Evolutionary conservation across 2,329 filamentous ascomycete genomes (phyloP), one percentile per base, ranked within the genome.

Genomic region (Hypoxylon sp.): DNA sequence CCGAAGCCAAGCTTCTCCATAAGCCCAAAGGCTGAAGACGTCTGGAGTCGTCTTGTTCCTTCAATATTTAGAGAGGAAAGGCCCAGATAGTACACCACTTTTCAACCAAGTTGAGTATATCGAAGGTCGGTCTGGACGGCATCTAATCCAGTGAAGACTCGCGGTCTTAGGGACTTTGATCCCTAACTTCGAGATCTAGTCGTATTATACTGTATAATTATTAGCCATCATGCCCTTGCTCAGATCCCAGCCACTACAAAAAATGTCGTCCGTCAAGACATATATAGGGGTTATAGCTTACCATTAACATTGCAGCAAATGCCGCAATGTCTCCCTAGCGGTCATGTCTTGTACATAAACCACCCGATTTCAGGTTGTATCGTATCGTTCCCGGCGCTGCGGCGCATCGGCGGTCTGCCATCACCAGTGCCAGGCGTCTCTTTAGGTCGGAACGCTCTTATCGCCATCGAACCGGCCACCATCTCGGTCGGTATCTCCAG

Each of bases 271-370:
- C 21, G 13, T 38, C 19, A n/a, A 23, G 45, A 38, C 14, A 51
- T 17, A 55, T 19, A 38, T 17, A 38, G 49, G 55, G 49, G 21
- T 34, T 19, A 25, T 38, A 21, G 48, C 69, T 61, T 65, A 71
- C 69, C 67, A 71, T 69, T 71, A 69, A 52, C 17, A 57, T 60
- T 49, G 57, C 60, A 58, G 36, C 21, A 46, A 34, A 50, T 48
- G 21, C 60, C 59, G 62, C 63, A 55, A 60, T 46, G 25, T 53
- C 34, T 34, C 43, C 41, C 23, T 14, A 2, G 11, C 14, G 23
- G 50, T 74, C 65, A 72, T 67, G 64, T 60, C 60, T 69, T 69
- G 45, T 78, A 77, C 72, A 78, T 76, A 43, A 77, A 73, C 77
- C 75, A 78, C 21, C 76, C 76, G 23, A 70, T 59, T 53, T 74